Evolutionary conservation across 768 basidiomycete species (phyloP).

Genomic region (Lactarius indigo): DNA sequence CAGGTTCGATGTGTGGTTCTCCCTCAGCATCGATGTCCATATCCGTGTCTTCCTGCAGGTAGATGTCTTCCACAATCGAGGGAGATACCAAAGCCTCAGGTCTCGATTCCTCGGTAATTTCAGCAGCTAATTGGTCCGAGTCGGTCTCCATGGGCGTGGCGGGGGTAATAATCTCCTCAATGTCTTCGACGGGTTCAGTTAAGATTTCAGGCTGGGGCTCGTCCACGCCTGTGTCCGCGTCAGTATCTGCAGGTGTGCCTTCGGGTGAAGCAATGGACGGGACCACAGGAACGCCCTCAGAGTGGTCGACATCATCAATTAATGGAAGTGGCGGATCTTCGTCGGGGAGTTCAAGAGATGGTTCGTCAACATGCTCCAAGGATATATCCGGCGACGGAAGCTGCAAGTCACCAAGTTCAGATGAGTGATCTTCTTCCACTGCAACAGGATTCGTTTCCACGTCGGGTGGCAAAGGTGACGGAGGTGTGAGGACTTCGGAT

Average conservation of each 20-base stretch:
- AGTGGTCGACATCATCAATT: not conserved
- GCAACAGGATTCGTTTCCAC: not conserved
- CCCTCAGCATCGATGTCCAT: conserved; percentile 15
- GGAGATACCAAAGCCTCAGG: conserved; percentile 6
- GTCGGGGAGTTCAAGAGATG: conserved; percentile 7
- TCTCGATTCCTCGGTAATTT: not conserved
- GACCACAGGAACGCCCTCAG: not conserved
- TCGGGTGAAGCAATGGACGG: conserved; percentile 2
- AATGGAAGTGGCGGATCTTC: conserved; percentile 4
- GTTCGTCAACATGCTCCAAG: conserved; percentile 12
- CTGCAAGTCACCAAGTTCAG: not conserved
- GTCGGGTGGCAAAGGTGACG: conserved; percentile 14
- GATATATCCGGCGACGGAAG: conserved; percentile 14
- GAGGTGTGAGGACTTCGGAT: conserved; percentile 27
- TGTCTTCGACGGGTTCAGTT: conserved; percentile 3
- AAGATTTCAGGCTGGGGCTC: not conserved
- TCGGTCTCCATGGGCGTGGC: conserved; percentile 1
- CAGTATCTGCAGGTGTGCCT: not conserved
- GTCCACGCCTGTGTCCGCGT: not conserved
- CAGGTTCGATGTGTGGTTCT: not conserved
- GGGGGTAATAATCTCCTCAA: not conserved
- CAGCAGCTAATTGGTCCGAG: not conserved
- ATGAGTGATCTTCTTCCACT: conserved; percentile 7
- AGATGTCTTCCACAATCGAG: not conserved
- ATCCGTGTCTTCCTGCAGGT: conserved; percentile 1